Conservation (phyloP, 257 asterid species). For the Plantago elongata region DNA sequence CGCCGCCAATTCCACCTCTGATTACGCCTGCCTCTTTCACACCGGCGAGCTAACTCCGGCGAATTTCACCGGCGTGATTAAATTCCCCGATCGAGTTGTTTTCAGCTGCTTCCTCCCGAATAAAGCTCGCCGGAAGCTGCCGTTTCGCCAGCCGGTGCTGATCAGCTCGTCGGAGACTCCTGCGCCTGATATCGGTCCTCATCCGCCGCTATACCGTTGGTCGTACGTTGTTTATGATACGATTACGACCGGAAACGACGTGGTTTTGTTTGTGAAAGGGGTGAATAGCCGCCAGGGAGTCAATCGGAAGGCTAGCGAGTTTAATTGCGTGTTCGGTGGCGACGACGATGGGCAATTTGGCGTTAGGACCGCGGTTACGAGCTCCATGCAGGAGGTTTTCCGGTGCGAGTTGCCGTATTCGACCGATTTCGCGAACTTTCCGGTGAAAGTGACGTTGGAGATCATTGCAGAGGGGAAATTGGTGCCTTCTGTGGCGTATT, state of each 20-base stretch:
- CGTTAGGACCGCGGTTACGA: slow-evolving; percentile 56
- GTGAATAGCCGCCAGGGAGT: slow-evolving; percentile 53
- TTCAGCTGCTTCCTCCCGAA: slow-evolving; percentile 45
- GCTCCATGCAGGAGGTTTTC: slow-evolving; percentile 79
- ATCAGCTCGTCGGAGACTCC: slow-evolving; percentile 5
- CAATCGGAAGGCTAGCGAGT: slow-evolving; percentile 43
- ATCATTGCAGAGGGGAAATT: slow-evolving; percentile 31
- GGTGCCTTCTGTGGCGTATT: slow-evolving; percentile 73
- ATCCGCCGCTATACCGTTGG: slow-evolving; percentile 44
- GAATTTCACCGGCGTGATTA: slow-evolving; percentile 33
- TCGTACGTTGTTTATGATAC: slow-evolving; percentile 57
- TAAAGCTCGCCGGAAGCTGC: slow-evolving; percentile 42
- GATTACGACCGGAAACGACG: slow-evolving; percentile 58
- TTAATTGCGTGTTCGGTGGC: slow-evolving; percentile 57
- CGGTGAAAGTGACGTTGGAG: slow-evolving; percentile 46
- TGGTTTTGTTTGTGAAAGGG: slow-evolving; percentile 73
- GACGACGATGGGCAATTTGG: slow-evolving; percentile 22
- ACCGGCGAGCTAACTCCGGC: slow-evolving; percentile 39
- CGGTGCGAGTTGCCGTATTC: slow-evolving; percentile 58
- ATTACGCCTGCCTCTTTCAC: slow-evolving; percentile 42
- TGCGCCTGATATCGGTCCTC: neutral
- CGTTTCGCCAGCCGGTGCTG: slow-evolving; percentile 52
- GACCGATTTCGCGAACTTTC: slow-evolving; percentile 11
- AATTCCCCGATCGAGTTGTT: slow-evolving; percentile 51
- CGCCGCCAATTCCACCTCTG: slow-evolving; percentile 3